Base-by-base conservation (phyloP, 2,329 filamentous ascomycete species). In the Aspergillus sp. region DNA sequence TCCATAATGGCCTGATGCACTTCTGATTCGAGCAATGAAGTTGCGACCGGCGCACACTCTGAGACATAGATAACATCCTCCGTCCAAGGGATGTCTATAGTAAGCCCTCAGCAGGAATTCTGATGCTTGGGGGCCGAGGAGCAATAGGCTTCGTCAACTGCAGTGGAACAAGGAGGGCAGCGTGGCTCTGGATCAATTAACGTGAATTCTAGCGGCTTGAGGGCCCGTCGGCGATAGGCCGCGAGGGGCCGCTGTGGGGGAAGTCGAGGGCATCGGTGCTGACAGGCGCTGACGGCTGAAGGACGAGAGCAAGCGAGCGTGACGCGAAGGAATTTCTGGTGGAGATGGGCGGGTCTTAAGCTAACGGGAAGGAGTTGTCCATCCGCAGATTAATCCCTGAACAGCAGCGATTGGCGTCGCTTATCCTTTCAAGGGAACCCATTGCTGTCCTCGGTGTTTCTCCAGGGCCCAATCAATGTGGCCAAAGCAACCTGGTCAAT, bases 121-220 rank as follows among this genome's bases (percentile, higher is more conserved):
- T 9, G 47, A 50, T 49, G 23, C 12, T 28, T n/a, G 15, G 10
- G 32, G 25, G 25, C n/a, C 15, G 47, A 50, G 47, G 47, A 50
- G 47, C 47, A 28, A 32, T 50, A 50, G 47, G 17, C 25, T 50
- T 36, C 32, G 32, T 13, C 47, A 12, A 30, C 41, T 45, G 41
- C 41, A 45, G 41, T 36, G 32, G 10, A 45, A 21, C 41, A 21
- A 45, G 41, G 19, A 23, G 41, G 12, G 32, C 32, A 43, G 21
- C 25, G 47, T 28, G 25, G 25, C 25, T 17, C 47, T 32, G 47
- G 47, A 50, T 50, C 47, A 50, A 50, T 50, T 50, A 50, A 50
- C 47, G 32, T 50, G 47, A 3, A 15, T 13, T 28, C 17, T 49
- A 49, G 47, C 21, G 47, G 47, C 47, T 7, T 9, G 15, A 28